phyloP scores from a whole-genome alignment of 306 rosid genomes.

The Notholithocarpus densiflorus region DNA sequence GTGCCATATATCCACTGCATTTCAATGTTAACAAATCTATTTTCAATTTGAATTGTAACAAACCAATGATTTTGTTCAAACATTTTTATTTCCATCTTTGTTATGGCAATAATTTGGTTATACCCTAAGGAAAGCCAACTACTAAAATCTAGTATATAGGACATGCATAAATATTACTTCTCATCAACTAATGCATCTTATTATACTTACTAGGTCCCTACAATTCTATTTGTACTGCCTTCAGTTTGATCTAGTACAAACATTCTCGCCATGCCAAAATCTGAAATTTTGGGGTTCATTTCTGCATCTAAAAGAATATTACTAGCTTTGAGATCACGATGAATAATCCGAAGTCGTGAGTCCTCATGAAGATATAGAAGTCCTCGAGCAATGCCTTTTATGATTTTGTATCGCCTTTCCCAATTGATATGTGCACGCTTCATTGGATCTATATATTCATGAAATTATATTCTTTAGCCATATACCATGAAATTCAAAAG shows the following conservation, averaged over 20 bases:
- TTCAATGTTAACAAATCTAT: too few relatives aligned
- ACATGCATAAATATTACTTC: not conserved
- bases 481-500: too few relatives aligned
- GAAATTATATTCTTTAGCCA: not conserved
- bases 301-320: conserved; percentile 20
- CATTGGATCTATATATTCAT: not conserved
- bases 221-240: conserved; percentile 20
- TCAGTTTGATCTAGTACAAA: conserved; percentile 17
- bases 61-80: too few relatives aligned
- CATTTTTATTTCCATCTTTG: too few relatives aligned
- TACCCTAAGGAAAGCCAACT: too few relatives aligned
- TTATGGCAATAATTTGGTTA: too few relatives aligned
- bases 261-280: conserved; percentile 27
- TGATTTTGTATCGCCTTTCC: too few relatives aligned
- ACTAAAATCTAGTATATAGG: not conserved
- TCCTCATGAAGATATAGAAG: too few relatives aligned
- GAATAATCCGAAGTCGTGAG: too few relatives aligned
- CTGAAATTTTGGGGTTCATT: conserved; percentile 24
- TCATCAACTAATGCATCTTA: too few relatives aligned
- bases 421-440: not conserved
- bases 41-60: too few relatives aligned
- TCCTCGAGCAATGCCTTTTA: too few relatives aligned
- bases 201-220: conserved; percentile 31
- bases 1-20: not conserved
- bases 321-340: not conserved